These are phyloP conservation scores for Cyberlindnera sargentensis DNA, from an alignment of 805 yeast genomes.

Conservation along the genomic window DNA sequence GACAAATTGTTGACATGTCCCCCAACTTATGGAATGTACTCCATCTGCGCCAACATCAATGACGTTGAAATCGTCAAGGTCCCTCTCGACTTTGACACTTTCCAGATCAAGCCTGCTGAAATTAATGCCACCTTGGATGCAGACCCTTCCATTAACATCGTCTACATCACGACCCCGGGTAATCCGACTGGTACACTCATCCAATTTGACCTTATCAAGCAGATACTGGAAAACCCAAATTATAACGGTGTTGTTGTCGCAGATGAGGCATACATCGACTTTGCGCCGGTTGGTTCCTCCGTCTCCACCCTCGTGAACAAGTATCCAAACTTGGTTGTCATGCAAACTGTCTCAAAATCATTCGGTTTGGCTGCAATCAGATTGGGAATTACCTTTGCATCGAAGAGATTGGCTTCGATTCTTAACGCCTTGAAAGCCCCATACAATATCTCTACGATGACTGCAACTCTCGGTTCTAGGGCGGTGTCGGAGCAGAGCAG, in stretches of 20 bases:
- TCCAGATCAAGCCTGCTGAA: constrained; percentile 52
- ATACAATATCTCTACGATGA: constrained; percentile 79
- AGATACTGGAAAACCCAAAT: constrained; percentile 36
- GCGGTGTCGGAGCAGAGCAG: constrained; percentile 61
- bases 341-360: constrained; percentile 90
- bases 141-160: constrained; percentile 63
- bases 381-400: constrained; percentile 72
- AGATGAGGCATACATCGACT: constrained; percentile 95
- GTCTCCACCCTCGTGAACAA: constrained; percentile 71
- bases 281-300: constrained; percentile 61
- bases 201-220: constrained; percentile 39
- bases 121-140: constrained; percentile 43
- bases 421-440: constrained; percentile 94
- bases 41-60: constrained; percentile 83
- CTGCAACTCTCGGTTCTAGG: constrained; percentile 68
- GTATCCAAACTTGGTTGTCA: constrained; percentile 75
- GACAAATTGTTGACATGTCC: constrained; percentile 85
- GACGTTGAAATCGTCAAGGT: constrained; percentile 75
- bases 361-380: constrained; percentile 96
- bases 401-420: constrained; percentile 50
- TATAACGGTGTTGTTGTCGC: constrained; percentile 79
- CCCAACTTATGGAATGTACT: constrained; percentile 97
- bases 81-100: constrained; percentile 61
- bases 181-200: constrained; percentile 83
- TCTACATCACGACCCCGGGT: constrained; percentile 92